Conservation (phyloP, 2,329 filamentous ascomycete species). For the Anthostomella pinea region DNA sequence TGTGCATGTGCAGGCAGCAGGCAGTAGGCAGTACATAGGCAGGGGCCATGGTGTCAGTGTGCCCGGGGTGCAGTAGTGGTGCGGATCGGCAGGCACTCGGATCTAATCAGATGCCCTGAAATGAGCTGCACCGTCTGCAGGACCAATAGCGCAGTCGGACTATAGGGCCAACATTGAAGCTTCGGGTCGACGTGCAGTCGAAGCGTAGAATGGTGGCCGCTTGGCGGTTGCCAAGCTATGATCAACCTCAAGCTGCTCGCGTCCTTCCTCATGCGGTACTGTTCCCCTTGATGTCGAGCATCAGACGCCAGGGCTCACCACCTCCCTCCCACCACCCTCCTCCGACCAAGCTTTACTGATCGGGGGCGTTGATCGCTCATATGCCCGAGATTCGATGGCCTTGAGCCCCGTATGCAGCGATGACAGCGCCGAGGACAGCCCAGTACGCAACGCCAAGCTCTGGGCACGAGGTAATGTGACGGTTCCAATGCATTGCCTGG, state of each 20-base stretch:
- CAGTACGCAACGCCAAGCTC: background rate
- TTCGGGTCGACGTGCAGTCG: too few relatives aligned
- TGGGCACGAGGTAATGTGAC: slow-evolving; percentile 1
- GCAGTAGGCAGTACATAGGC: too few relatives aligned
- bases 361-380: background rate
- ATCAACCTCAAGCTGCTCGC: slow-evolving; percentile 17
- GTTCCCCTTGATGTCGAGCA: slow-evolving; percentile 4
- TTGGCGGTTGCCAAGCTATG: slow-evolving; percentile 18
- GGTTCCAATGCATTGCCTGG: background rate
- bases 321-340: too few relatives aligned
- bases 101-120: slow-evolving; percentile 11
- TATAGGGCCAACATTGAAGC: slow-evolving; percentile 9
- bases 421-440: background rate
- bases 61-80: slow-evolving; percentile 5
- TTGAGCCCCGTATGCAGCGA: background rate
- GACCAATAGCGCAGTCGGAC: slow-evolving; percentile 10
- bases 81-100: slow-evolving; percentile 7
- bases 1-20: slow-evolving; percentile 2
- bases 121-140: slow-evolving; percentile 2
- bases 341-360: background rate
- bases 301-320: slow-evolving; percentile 5
- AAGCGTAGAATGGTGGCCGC: too few relatives aligned
- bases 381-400: background rate
- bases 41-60: slow-evolving; percentile 6
- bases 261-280: slow-evolving; percentile 17